Conservation (phyloP, 345 rosid species). For the Barbarea vulgaris region DNA sequence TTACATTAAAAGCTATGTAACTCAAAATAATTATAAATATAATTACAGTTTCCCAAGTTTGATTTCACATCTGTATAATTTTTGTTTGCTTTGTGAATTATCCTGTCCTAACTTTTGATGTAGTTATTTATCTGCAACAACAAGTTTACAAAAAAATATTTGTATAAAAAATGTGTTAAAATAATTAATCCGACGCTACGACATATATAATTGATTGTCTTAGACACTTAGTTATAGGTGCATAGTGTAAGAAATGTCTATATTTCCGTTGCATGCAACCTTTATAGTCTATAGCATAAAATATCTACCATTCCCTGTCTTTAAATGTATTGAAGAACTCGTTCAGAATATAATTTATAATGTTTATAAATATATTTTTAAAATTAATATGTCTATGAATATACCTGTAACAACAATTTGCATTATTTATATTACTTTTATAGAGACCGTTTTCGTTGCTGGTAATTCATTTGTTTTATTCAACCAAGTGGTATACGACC, state of each 20-base stretch:
- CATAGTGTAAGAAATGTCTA: conserved; percentile 11
- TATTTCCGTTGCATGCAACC: conserved; percentile 17
- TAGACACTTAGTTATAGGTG: not conserved
- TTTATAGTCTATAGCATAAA: not conserved
- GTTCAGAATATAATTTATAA: not conserved
- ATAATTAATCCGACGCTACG: too few relatives aligned
- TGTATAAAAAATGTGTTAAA: not conserved
- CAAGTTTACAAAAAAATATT: not conserved
- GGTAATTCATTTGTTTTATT: conserved; percentile 18
- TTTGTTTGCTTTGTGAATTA: not conserved
- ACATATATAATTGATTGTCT: not conserved
- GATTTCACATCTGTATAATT: not conserved
- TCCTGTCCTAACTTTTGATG: not conserved
- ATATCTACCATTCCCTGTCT: not conserved
- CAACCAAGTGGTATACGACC: conserved; percentile 31
- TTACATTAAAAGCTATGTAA: not conserved
- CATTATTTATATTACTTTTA: not conserved
- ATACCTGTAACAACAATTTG: conserved; percentile 14
- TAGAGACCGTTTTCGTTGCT: conserved; percentile 22
- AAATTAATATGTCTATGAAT: not conserved
- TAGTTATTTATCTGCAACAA: not conserved
- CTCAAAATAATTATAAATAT: not conserved
- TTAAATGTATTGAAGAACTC: not conserved
- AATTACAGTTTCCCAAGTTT: not conserved
- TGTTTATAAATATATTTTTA: not conserved